A percentile compares a stretch with the other conserved stretches of the same genome.
Evolutionary conservation across 2,329 filamentous ascomycete genomes (phyloP).

Genomic region (Parascedosporium putredinis): DNA sequence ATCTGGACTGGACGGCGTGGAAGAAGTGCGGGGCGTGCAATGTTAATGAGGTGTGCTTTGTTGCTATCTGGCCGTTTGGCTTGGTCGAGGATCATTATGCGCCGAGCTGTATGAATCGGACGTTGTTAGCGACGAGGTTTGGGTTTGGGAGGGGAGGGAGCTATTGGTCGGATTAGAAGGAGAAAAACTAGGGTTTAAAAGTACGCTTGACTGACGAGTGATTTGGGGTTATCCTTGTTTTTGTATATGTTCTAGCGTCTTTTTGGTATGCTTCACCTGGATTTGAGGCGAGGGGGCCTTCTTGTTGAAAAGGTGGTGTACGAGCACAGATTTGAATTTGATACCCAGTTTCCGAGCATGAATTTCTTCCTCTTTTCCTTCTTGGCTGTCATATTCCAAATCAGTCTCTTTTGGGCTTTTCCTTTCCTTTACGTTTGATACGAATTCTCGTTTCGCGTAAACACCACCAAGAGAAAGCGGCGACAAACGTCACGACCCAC

Average conservation of each 20-base stretch:
- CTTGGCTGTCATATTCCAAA: too few relatives aligned
- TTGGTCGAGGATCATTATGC: constrained; percentile 37
- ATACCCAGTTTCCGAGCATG: too few relatives aligned
- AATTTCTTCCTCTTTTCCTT: too few relatives aligned
- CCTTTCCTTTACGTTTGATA: too few relatives aligned
- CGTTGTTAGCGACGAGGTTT: neutral
- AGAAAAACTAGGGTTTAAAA: neutral
- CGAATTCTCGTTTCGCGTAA: too few relatives aligned
- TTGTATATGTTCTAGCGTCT: neutral
- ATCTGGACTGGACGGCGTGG: constrained; percentile 50
- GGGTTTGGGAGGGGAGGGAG: neutral
- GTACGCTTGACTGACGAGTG: neutral
- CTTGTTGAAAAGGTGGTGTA: too few relatives aligned
- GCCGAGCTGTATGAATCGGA: constrained; percentile 9
- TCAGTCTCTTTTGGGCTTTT: too few relatives aligned
- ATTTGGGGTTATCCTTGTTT: neutral
- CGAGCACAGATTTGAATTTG: too few relatives aligned
- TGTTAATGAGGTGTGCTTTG: constrained; percentile 43
- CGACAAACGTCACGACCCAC: too few relatives aligned
- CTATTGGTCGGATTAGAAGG: constrained; percentile 1
- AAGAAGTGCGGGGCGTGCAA: constrained; percentile 43
- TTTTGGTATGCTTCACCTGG: too few relatives aligned
- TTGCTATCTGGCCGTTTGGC: constrained; percentile 57
- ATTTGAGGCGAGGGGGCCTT: too few relatives aligned
- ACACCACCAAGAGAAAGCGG: too few relatives aligned